Conservation (phyloP, 2,329 filamentous ascomycete species). For the Hypoxylon sp. region DNA sequence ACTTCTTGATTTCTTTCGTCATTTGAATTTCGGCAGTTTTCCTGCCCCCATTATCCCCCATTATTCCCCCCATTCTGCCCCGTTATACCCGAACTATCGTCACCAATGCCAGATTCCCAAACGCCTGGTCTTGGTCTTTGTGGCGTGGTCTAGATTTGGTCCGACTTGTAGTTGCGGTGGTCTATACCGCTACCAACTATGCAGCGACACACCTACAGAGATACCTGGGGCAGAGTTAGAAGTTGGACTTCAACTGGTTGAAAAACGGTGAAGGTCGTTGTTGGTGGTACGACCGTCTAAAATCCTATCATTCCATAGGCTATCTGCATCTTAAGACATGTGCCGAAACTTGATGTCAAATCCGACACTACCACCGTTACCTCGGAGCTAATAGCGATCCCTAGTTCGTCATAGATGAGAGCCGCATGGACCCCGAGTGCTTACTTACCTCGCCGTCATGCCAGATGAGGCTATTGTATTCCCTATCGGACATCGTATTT, state of each 20-base stretch:
- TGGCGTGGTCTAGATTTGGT: slow-evolving; percentile 36
- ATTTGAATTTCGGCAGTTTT: slow-evolving; percentile 43
- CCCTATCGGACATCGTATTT: slow-evolving; percentile 17
- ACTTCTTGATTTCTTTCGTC: slow-evolving; percentile 35
- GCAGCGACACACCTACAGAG: slow-evolving; percentile 16
- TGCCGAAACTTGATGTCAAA: slow-evolving; percentile 31
- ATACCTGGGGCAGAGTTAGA: slow-evolving; percentile 19
- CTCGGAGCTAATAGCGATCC: slow-evolving; percentile 27
- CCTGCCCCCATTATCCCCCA: slow-evolving; percentile 9
- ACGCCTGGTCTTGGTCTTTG: slow-evolving; percentile 38
- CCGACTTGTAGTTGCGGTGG: slow-evolving; percentile 19
- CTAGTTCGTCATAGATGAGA: slow-evolving; percentile 27
- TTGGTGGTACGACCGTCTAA: slow-evolving; percentile 16
- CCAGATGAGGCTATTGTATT: slow-evolving; percentile 17
- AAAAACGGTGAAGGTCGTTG: slow-evolving; percentile 9
- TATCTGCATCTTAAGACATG: slow-evolving; percentile 12
- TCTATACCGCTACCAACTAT: slow-evolving; percentile 26
- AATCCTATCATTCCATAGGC: slow-evolving; percentile 15
- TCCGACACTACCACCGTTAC: slow-evolving; percentile 24
- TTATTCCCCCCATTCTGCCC: background rate
- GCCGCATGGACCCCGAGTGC: slow-evolving; percentile 31
- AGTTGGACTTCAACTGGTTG: slow-evolving; percentile 17
- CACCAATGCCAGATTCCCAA: slow-evolving; percentile 22
- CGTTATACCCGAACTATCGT: slow-evolving; percentile 14
- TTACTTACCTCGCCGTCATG: slow-evolving; percentile 17